A percentile compares a stretch with the other conserved stretches of the same genome.
These are phyloP conservation scores for Ephemerocybe angulata DNA, from an alignment of 768 basidiomycete species.

Conservation along the genomic window DNA sequence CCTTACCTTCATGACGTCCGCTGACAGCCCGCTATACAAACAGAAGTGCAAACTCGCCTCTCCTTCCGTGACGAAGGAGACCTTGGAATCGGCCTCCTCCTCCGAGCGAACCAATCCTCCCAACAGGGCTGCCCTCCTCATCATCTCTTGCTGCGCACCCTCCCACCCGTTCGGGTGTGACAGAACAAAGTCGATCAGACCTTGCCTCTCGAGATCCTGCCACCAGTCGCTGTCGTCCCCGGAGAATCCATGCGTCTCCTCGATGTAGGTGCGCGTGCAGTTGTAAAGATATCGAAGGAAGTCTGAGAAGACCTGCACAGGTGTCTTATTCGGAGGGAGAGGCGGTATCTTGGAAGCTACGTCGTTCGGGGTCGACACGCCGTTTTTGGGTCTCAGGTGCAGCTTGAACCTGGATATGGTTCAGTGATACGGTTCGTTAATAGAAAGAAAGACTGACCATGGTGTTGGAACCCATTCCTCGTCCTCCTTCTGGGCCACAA, in stretches of 20 bases:
- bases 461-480: constrained; percentile 44
- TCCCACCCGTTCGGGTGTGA: constrained; percentile 58
- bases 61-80: constrained; percentile 51
- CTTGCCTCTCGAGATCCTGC: constrained; percentile 16
- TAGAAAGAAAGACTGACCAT: constrained; percentile 33
- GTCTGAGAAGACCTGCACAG: constrained; percentile 36
- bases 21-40: constrained; percentile 11
- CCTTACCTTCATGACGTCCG: constrained; percentile 10
- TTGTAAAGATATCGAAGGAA: constrained; percentile 39
- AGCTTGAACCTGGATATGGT: constrained; percentile 26
- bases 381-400: constrained; percentile 14
- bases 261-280: constrained; percentile 34
- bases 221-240: constrained; percentile 19
- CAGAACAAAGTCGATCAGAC: constrained; percentile 37
- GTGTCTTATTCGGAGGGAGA: constrained; percentile 34
- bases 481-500: constrained; percentile 37
- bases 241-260: constrained; percentile 32
- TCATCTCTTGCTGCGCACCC: constrained; percentile 45
- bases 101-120: constrained; percentile 40
- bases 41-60: constrained; percentile 56
- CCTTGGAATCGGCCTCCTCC: constrained; percentile 29
- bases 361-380: neutral
- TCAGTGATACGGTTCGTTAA: neutral
- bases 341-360: constrained; percentile 12
- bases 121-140: constrained; percentile 42